These are phyloP conservation scores for Salix purpurea DNA, from an alignment of 345 rosid species.

Conservation along the genomic window DNA sequence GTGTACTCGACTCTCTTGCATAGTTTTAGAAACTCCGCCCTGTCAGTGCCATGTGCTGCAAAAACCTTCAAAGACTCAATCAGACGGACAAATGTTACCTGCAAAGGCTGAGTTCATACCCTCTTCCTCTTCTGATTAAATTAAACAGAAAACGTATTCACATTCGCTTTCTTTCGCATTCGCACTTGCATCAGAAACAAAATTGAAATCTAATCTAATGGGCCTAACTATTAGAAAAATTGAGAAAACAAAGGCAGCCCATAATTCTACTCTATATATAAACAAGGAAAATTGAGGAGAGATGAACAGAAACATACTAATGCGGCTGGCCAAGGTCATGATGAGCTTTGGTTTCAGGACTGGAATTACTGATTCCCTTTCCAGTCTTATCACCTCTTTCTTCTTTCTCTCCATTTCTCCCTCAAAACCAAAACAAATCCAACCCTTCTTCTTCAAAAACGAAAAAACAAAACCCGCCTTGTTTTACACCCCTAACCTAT, in stretches of 20 bases:
- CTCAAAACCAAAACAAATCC: not conserved
- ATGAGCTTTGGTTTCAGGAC: slow-evolving; percentile 85
- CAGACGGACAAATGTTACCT: not conserved
- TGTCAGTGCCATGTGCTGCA: slow-evolving; percentile 65
- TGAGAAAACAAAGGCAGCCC: slow-evolving; percentile 1
- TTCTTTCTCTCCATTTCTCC: slow-evolving; percentile 26
- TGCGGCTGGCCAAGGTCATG: slow-evolving; percentile 92
- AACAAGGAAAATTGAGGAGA: not conserved
- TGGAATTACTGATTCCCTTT: slow-evolving; percentile 89
- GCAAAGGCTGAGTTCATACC: not conserved
- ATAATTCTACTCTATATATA: not conserved
- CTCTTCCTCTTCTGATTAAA: not conserved
- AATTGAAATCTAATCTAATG: not conserved
- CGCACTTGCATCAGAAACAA: not conserved
- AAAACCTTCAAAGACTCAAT: not conserved
- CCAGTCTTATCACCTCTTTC: slow-evolving; percentile 71
- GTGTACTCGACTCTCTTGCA: slow-evolving; percentile 94
- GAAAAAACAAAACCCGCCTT: not conserved
- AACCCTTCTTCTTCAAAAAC: not conserved
- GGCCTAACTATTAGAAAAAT: not conserved
- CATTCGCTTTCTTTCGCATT: not conserved
- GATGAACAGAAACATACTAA: slow-evolving; percentile 34
- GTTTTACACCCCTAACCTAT: not conserved
- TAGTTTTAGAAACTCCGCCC: slow-evolving; percentile 79
- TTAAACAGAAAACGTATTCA: not conserved